phyloP scores from a whole-genome alignment of 306 rosid genomes.

The Prunus salicina region DNA sequence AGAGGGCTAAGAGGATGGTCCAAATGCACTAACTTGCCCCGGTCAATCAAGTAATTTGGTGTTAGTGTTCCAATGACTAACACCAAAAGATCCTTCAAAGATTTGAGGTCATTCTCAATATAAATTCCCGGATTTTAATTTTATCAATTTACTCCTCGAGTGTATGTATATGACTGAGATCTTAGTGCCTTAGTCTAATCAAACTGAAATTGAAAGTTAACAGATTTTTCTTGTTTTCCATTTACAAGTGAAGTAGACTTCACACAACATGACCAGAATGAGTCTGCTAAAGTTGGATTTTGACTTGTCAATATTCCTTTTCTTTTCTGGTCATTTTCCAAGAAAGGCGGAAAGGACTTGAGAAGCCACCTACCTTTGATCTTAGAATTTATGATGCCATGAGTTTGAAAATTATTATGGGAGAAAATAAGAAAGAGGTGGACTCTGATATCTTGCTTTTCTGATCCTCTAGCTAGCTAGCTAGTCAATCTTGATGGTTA shows the following conservation, averaged over 20 bases:
- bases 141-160: too few species aligned
- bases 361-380: constrained; percentile 7
- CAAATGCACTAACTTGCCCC: not conserved
- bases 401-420: constrained; percentile 10
- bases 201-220: not conserved
- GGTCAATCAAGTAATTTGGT: too few species aligned
- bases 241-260: not conserved
- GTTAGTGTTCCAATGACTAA: too few species aligned
- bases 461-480: not conserved
- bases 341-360: not conserved
- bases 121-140: too few species aligned
- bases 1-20: not conserved
- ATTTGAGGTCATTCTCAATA: too few species aligned
- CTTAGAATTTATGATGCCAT: not conserved
- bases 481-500: not conserved
- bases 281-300: not conserved
- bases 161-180: too few species aligned
- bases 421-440: not conserved
- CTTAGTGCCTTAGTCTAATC: not conserved
- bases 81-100: too few species aligned
- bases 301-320: not conserved
- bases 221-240: not conserved
- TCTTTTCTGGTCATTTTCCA: not conserved
- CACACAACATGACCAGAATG: not conserved
- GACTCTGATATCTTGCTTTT: not conserved